Evolutionary conservation across 805 yeast species (phyloP).

Genomic region (Cyberlindnera misumaiensis): DNA sequence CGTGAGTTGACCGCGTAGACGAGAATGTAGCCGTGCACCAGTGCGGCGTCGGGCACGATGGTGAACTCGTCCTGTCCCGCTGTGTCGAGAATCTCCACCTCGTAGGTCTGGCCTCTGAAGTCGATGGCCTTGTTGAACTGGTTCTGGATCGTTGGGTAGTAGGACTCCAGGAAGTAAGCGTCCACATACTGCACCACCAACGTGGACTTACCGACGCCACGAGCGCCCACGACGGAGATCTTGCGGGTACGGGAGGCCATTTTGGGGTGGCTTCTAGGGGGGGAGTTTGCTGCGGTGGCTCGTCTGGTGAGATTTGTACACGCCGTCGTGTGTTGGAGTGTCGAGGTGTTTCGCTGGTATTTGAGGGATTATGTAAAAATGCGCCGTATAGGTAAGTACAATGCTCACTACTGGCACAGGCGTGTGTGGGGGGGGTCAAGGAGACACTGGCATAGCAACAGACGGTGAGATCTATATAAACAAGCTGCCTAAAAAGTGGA

Average conservation of each 20-base stretch:
- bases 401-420: too few relatives aligned
- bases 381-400: too few relatives aligned
- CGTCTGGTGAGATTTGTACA: too few relatives aligned
- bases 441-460: too few relatives aligned
- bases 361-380: too few relatives aligned
- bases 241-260: slow-evolving; percentile 45
- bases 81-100: slow-evolving; percentile 81
- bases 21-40: slow-evolving; percentile 76
- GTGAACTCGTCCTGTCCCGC: slow-evolving; percentile 92
- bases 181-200: slow-evolving; percentile 81
- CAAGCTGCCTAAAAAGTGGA: slow-evolving; percentile 9
- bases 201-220: slow-evolving; percentile 86
- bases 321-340: too few relatives aligned
- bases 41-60: slow-evolving; percentile 60
- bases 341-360: too few relatives aligned
- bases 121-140: slow-evolving; percentile 67
- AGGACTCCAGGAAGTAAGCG: slow-evolving; percentile 80
- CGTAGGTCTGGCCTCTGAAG: slow-evolving; percentile 67
- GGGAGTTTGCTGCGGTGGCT: background rate
- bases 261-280: background rate
- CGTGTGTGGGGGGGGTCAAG: too few relatives aligned
- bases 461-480: background rate
- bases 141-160: slow-evolving; percentile 88
- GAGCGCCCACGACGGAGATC: slow-evolving; percentile 80
- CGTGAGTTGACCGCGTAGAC: slow-evolving; percentile 78